Evolutionary conservation across 768 basidiomycete species (phyloP).

Genomic region (Kwoniella shandongensis): DNA sequence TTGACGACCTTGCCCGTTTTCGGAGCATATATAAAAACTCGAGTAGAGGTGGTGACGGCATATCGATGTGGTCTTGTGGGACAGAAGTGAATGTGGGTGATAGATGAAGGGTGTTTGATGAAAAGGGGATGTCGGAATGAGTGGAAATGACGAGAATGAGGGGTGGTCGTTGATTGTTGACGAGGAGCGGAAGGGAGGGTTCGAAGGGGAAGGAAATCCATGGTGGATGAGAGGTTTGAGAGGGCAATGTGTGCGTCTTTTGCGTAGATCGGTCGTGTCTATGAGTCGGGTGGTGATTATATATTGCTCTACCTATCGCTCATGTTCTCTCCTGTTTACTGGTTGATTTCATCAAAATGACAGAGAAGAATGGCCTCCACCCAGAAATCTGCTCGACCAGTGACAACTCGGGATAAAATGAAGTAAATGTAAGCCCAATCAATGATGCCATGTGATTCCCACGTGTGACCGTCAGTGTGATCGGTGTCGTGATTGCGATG

Average conservation of each 20-base stretch:
- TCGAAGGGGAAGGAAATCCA: slow-evolving; percentile 50
- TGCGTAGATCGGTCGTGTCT: too few species aligned
- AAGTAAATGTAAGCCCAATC: too few species aligned
- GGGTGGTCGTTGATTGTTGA: slow-evolving; percentile 36
- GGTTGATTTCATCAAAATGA: background rate
- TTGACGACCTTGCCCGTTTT: slow-evolving; percentile 95
- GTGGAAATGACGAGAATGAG: slow-evolving; percentile 52
- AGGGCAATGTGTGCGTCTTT: too few species aligned
- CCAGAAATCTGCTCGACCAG: background rate
- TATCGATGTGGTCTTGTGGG: slow-evolving; percentile 84
- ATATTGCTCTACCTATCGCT: too few species aligned
- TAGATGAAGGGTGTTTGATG: slow-evolving; percentile 93
- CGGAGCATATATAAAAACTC: slow-evolving; percentile 93
- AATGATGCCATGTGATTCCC: too few species aligned
- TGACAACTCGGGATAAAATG: background rate
- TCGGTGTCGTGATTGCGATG: slow-evolving; percentile 2
- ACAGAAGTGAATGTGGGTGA: slow-evolving; percentile 91
- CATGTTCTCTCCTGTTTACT: too few species aligned
- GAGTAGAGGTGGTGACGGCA: slow-evolving; percentile 89
- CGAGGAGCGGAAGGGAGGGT: slow-evolving; percentile 44
- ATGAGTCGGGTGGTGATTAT: too few species aligned
- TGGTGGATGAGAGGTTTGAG: slow-evolving; percentile 16
- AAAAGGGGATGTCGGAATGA: slow-evolving; percentile 61
- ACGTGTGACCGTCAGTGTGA: too few species aligned
- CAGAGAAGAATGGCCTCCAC: slow-evolving; percentile 7